These are phyloP conservation scores for Camelina hispida DNA, from an alignment of 345 rosid genomes.

Conservation along the genomic window DNA sequence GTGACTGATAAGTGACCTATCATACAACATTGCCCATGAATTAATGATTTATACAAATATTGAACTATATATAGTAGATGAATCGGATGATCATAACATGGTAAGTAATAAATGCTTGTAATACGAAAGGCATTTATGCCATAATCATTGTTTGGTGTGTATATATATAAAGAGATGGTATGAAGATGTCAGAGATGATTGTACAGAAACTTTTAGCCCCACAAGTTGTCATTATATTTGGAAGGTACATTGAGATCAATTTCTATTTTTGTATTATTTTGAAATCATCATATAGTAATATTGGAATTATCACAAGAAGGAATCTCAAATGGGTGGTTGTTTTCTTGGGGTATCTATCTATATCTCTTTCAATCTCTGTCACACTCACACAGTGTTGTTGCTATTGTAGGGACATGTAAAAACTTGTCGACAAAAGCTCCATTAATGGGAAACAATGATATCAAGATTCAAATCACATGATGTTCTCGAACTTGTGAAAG, in stretches of 20 bases:
- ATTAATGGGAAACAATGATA: constrained; percentile 33
- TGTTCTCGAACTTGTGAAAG: constrained; percentile 31
- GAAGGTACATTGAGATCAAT: constrained; percentile 21
- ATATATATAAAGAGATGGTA: constrained; percentile 26
- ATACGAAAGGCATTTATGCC: constrained; percentile 21
- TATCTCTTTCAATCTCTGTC: constrained; percentile 30
- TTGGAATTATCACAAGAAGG: constrained; percentile 36
- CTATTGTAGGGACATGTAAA: constrained; percentile 39
- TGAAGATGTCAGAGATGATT: constrained; percentile 26
- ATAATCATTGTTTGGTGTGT: constrained; percentile 16
- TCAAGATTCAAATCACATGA: constrained; percentile 42
- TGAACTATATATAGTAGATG: neutral
- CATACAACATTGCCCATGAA: constrained; percentile 8
- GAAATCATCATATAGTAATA: constrained; percentile 20
- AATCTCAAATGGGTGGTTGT: constrained; percentile 43
- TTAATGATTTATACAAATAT: neutral
- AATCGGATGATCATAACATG: neutral
- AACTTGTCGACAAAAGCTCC: constrained; percentile 38
- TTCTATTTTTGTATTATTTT: constrained; percentile 40
- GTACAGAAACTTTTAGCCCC: constrained; percentile 35
- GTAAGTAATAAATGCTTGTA: constrained; percentile 17
- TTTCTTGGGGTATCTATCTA: constrained; percentile 23
- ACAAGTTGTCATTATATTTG: constrained; percentile 35
- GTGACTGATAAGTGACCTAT: constrained; percentile 27
- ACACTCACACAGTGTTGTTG: constrained; percentile 30